Evolutionary conservation across 2,329 filamentous ascomycete genomes (phyloP), one percentile per base, ranked within the genome.

Genomic region (Verticillium albo-atrum): DNA sequence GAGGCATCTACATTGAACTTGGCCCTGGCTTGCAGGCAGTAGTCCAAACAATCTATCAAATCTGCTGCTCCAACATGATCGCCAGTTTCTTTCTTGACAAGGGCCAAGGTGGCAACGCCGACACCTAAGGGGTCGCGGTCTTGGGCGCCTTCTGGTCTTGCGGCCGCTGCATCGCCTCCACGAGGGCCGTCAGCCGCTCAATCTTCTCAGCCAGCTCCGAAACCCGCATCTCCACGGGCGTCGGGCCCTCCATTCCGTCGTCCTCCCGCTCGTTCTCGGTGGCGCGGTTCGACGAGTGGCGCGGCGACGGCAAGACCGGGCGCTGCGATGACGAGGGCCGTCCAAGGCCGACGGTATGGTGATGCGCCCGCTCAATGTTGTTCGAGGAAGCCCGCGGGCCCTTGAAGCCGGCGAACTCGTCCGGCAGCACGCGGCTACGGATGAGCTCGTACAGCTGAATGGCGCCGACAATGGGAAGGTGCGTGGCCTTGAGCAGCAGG

Each of bases 361-460:
- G 58, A 2, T 66, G 67, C n/a, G 67, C 67, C 23, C 62, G 62
- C 20, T 63, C 47, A 2, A 63, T 62, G 17, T 66, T 66, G 30
- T 68, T 68, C 17, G 64, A 62, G 1, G 66, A 62, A 14, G 57
- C 68, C 23, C 71, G 73, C 0, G 78, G 79, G 3, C 79, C 84
- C 66, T 77, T 79, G 72, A 80, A 82, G 28, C 74, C 78, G 60
- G 75, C 76, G 63, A 77, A 81, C 56, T 78, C 78, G 56, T 79
- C 78, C 14, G 71, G 66, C 14, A 69, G 62, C 7, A 75, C 66
- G 56, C 74, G 76, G 59, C 72, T 71, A 25, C 73, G 72, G 53
- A 83, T 63, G 66, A 77, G 76, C 73, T 91, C 89, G 70, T 89
- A 92, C n/a, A 80, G 68, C 71, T 84, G 82, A 64, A 93, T 92